Evolutionary conservation across 192 early-diverging fungal species (phyloP).

Genomic region (Podila minutissima): DNA sequence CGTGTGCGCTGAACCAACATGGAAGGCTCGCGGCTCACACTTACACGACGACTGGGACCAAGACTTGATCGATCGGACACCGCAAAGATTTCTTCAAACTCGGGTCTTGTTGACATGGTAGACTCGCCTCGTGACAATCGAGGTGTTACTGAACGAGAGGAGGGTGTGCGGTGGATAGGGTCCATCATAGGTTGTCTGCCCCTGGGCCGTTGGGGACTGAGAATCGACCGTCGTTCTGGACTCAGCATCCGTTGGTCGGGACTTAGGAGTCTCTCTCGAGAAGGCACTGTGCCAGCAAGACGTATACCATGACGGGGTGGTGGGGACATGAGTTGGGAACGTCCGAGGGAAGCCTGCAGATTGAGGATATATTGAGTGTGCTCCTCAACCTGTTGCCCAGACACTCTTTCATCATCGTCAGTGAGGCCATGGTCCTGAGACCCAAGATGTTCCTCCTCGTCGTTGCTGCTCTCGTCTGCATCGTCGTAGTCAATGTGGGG

Average conservation of each 20-base stretch:
- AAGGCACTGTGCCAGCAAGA: too few species aligned
- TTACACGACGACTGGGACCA: neutral
- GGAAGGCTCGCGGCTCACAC: neutral
- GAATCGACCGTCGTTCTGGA: neutral
- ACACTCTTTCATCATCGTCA: neutral
- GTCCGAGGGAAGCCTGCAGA: too few species aligned
- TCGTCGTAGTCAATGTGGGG: conserved; percentile 21
- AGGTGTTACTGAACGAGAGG: too few species aligned
- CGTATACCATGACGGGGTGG: too few species aligned
- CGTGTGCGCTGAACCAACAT: neutral
- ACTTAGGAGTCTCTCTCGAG: neutral
- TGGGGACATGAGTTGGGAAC: too few species aligned
- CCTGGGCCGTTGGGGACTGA: neutral
- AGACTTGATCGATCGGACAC: neutral
- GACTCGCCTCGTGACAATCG: neutral
- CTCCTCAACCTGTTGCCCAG: neutral
- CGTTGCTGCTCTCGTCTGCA: neutral
- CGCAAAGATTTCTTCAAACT: conserved; percentile 1
- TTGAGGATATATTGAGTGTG: too few species aligned
- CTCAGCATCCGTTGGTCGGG: neutral
- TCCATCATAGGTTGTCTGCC: too few species aligned
- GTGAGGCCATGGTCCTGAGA: too few species aligned
- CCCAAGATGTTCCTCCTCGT: neutral
- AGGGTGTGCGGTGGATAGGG: too few species aligned
- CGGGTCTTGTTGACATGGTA: neutral